phyloP scores from a whole-genome alignment of 176 grass and related monocot species.

The Aegilops umbellulata region DNA sequence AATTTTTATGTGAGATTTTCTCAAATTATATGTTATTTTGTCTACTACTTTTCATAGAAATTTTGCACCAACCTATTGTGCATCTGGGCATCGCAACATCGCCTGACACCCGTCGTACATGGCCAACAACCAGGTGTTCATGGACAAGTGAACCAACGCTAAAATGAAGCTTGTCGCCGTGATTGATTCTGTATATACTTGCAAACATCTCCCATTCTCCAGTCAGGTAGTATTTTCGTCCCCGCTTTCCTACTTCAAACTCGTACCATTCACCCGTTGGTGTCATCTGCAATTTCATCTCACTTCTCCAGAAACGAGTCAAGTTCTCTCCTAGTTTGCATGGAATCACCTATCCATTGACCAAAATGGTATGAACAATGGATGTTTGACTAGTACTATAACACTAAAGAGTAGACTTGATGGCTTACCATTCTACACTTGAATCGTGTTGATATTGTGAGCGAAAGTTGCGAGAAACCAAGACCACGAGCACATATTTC shows the following conservation, averaged over 20 bases:
- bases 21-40: background rate
- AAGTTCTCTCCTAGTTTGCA: background rate
- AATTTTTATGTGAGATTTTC: background rate
- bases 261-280: background rate
- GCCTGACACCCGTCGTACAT: background rate
- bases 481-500: background rate
- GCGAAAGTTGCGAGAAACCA: background rate
- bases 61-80: background rate
- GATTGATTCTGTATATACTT: background rate
- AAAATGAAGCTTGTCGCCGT: background rate
- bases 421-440: background rate
- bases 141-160: background rate
- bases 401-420: background rate
- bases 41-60: background rate
- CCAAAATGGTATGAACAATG: background rate
- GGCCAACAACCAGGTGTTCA: background rate
- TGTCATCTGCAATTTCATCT: background rate
- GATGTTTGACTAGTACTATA: background rate
- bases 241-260: background rate
- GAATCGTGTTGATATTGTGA: background rate
- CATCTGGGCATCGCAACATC: background rate
- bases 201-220: background rate
- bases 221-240: background rate
- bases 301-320: background rate
- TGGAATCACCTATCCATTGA: background rate